These are phyloP conservation scores for Clarireedia sp. DNA, from an alignment of 2,329 filamentous ascomycete species.

Conservation along the genomic window DNA sequence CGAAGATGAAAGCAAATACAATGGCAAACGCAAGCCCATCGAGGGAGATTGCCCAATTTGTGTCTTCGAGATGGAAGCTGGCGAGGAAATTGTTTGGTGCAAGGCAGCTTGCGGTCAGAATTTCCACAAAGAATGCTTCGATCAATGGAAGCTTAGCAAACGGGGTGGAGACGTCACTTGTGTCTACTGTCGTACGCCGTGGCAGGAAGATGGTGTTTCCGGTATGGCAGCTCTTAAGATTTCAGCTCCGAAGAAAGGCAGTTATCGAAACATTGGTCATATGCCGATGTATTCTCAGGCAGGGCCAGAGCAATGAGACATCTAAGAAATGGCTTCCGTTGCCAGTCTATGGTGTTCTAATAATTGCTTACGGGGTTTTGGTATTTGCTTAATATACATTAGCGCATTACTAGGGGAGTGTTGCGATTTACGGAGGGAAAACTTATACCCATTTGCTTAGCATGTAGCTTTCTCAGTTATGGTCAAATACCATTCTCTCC, in stretches of 20 bases:
- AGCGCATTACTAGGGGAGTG: too few species aligned
- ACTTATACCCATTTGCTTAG: too few species aligned
- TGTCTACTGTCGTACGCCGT: conserved; percentile 51
- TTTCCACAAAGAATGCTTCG: conserved; percentile 45
- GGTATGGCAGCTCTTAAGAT: conserved; percentile 13
- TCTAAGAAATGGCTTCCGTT: background rate
- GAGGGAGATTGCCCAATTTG: conserved; percentile 19
- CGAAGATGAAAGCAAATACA: conserved; percentile 10
- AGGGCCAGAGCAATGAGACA: background rate
- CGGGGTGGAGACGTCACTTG: conserved; percentile 41
- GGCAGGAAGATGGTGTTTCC: conserved; percentile 37
- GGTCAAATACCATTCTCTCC: too few species aligned
- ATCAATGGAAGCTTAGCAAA: conserved; percentile 45
- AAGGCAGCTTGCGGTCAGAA: conserved; percentile 48
- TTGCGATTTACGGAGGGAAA: too few species aligned
- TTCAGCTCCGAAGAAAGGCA: conserved; percentile 14
- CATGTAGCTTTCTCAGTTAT: too few species aligned
- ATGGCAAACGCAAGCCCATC: conserved; percentile 16
- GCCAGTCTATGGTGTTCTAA: background rate
- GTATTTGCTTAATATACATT: too few species aligned
- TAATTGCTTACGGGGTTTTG: too few species aligned
- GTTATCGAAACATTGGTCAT: conserved; percentile 16
- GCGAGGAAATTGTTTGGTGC: conserved; percentile 46
- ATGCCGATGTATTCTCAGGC: conserved; percentile 12
- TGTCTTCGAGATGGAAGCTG: conserved; percentile 21